Evolutionary conservation across 2,329 filamentous ascomycete genomes (phyloP), one percentile per base, ranked within the genome.

Genomic region (Drechslerella coelobrocha): DNA sequence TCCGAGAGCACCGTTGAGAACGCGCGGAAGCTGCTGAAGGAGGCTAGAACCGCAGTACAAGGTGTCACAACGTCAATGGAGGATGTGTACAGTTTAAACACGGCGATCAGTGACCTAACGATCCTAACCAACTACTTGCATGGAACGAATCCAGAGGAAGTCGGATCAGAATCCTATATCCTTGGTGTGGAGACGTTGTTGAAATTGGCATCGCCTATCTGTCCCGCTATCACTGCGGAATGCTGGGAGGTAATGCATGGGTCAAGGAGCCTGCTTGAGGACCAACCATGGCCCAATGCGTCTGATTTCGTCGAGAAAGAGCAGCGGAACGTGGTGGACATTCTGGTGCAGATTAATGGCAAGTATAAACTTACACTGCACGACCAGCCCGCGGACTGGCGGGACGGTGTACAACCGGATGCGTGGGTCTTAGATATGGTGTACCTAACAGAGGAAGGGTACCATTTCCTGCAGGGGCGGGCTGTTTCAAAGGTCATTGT

Each of bases 51-150:
- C 19, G 79, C 80, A 43, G 72, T 78, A 9, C 75, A 78, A 2
- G 88, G 84, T 5, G 85, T 92, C 61, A 89, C 87, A 0, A 80
- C 82, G 4, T 88, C 89, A 1, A 88, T 92, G 76, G 83, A 87
- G 21, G 84, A 85, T 54, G 86, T 91, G 0, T 89, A 92, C 77
- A 84, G 89, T 0, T 82, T 96, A 57, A 96, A 96, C 79, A 95
- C 91, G 0, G 83, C 90, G 7, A 84, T 96, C 17, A 94, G 90
- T 1, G 89, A 93, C 76, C 82, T 96, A 12, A 96, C 91, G 84
- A 86, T 85, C 43, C 82, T 96, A 14, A 92, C 90, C 2, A 96
- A 96, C 77, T 79, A 81, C 0, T 80, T 92, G 12, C 78, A 83
- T 29, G 83, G 83, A 2, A 79, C 82, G 12, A 73, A 78, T 0